These are phyloP conservation scores for Rubus parviflorus DNA, from an alignment of 306 rosid species.

Conservation along the genomic window DNA sequence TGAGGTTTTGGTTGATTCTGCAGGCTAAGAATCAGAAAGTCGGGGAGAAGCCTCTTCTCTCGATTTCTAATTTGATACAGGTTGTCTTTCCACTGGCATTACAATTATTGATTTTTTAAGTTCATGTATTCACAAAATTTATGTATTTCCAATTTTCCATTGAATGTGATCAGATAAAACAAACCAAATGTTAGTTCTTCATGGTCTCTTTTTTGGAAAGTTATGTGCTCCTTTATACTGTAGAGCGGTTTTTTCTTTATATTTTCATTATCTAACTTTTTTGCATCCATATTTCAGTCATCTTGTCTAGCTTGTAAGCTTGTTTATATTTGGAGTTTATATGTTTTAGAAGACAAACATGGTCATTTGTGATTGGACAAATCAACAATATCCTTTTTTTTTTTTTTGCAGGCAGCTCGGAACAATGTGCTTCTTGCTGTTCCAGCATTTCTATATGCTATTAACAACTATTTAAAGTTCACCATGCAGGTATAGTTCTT, in stretches of 20 bases:
- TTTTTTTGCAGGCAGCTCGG: conserved; percentile 84
- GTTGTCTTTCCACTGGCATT: conserved; percentile 30
- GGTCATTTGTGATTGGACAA: background rate
- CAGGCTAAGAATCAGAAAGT: conserved; percentile 97
- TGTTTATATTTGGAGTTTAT: background rate
- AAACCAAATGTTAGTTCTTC: background rate
- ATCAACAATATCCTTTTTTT: conserved; percentile 22
- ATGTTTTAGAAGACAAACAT: background rate
- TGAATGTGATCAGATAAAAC: background rate
- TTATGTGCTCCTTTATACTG: background rate
- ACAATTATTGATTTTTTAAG: background rate
- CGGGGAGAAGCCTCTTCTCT: conserved; percentile 98
- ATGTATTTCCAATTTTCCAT: background rate
- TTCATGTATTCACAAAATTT: background rate
- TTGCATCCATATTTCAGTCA: background rate
- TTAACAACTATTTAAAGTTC: conserved; percentile 96
- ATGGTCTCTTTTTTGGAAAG: background rate
- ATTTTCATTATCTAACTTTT: background rate
- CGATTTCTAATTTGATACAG: conserved; percentile 81
- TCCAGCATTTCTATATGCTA: conserved; percentile 94
- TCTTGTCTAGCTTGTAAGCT: background rate
- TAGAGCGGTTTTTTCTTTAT: background rate
- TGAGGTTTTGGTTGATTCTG: conserved; percentile 41
- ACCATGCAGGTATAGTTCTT: conserved; percentile 79
- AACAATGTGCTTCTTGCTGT: conserved; percentile 93